Evolutionary conservation across 305 asterid genomes (phyloP).

Genomic region (Rubia balearica): DNA sequence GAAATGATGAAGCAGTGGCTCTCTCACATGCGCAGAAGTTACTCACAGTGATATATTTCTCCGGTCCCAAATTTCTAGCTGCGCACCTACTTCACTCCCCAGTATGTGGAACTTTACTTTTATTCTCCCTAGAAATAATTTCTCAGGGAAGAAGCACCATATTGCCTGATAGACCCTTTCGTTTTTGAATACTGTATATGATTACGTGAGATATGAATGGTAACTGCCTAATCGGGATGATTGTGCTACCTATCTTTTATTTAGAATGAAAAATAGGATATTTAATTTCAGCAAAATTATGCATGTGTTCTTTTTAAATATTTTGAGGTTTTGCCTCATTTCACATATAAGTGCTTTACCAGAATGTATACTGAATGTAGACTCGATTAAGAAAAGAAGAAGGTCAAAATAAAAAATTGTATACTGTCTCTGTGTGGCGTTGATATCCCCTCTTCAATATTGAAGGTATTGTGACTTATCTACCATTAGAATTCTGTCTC

Average conservation of each 20-base stretch:
- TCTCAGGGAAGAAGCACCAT: constrained; percentile 19
- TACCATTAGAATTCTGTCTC: neutral
- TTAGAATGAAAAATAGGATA: neutral
- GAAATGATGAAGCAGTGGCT: constrained; percentile 64
- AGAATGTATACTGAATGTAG: neutral
- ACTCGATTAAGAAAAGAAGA: neutral
- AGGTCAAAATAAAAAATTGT: neutral
- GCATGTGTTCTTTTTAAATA: neutral
- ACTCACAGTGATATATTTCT: constrained; percentile 63
- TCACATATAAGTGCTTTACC: neutral
- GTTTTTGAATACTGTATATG: neutral
- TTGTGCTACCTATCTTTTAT: neutral
- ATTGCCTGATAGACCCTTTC: constrained; percentile 11
- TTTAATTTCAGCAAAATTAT: neutral
- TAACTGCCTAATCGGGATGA: neutral
- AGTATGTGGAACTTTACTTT: constrained; percentile 35
- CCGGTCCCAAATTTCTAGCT: constrained; percentile 75
- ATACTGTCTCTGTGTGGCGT: neutral
- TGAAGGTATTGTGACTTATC: neutral
- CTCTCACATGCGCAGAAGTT: constrained; percentile 73
- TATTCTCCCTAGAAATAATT: constrained; percentile 10
- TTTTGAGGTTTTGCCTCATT: neutral
- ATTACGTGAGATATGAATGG: neutral
- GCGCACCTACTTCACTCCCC: constrained; percentile 71
- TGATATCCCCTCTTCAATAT: neutral